phyloP scores from a whole-genome alignment of 2,329 filamentous ascomycete species.

The Pseudogymnoascus sp. region DNA sequence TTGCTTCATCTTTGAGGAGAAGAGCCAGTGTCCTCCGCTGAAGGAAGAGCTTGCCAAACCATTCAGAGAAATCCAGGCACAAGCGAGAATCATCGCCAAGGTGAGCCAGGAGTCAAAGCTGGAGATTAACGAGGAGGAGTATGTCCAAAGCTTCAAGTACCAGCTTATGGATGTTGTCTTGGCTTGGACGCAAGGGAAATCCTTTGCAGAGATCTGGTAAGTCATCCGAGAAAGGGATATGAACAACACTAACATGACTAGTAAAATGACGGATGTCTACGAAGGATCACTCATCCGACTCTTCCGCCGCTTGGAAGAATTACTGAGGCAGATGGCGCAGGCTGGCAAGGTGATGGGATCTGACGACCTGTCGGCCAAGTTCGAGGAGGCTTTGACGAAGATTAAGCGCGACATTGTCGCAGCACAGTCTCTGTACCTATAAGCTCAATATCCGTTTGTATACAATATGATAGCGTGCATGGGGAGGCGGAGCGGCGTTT shows the following conservation, averaged over 20 bases:
- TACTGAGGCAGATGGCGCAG: slow-evolving; percentile 89
- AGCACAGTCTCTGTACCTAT: slow-evolving; percentile 87
- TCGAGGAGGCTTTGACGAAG: slow-evolving; percentile 77
- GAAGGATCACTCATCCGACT: slow-evolving; percentile 93
- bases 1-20: slow-evolving; percentile 97
- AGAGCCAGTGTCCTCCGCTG: slow-evolving; percentile 68
- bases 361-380: slow-evolving; percentile 86
- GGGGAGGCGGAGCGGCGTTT: slow-evolving; percentile 6
- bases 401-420: slow-evolving; percentile 91
- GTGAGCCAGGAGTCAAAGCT: slow-evolving; percentile 93
- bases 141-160: slow-evolving; percentile 80
- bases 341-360: slow-evolving; percentile 97
- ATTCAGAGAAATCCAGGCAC: slow-evolving; percentile 75
- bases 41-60: slow-evolving; percentile 82
- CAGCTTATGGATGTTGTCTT: slow-evolving; percentile 96
- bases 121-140: slow-evolving; percentile 89
- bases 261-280: slow-evolving; percentile 98
- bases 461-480: slow-evolving; percentile 9
- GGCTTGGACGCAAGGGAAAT: slow-evolving; percentile 81
- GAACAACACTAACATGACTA: slow-evolving; percentile 31
- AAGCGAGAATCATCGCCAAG: slow-evolving; percentile 84
- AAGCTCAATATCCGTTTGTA: slow-evolving; percentile 26
- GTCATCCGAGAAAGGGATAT: slow-evolving; percentile 33
- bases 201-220: slow-evolving; percentile 92
- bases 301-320: slow-evolving; percentile 90